A percentile compares a stretch with the other conserved stretches of the same genome.
These are phyloP conservation scores for Ceratocystis variospora DNA, from an alignment of 2,329 filamentous ascomycete genomes.

Conservation along the genomic window DNA sequence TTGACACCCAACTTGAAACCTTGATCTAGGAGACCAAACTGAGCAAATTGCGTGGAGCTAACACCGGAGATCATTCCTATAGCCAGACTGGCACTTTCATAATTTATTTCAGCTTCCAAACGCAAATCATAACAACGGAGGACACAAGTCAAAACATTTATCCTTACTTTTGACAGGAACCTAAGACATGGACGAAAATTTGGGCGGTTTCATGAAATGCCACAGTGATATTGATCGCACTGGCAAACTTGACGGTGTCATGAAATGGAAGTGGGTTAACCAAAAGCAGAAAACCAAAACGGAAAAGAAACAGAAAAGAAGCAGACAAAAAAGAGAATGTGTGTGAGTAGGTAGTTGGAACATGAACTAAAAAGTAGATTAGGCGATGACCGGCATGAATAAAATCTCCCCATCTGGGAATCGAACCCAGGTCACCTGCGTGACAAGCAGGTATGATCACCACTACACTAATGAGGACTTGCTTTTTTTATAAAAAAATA, in stretches of 20 bases:
- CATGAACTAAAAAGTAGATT: background rate
- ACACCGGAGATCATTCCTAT: background rate
- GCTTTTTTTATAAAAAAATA: too few species aligned
- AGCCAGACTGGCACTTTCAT: background rate
- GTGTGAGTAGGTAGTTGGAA: background rate
- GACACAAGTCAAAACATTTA: background rate
- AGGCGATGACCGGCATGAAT: rapidly evolving
- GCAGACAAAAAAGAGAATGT: too few species aligned
- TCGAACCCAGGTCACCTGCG: constrained; percentile 20
- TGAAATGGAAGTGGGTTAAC: too few species aligned
- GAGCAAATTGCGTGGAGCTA: background rate
- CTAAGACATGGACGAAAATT: constrained; percentile 1
- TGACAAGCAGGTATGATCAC: constrained; percentile 20
- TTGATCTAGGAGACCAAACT: background rate
- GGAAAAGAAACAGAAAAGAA: background rate
- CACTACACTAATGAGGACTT: constrained; percentile 19
- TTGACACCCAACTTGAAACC: background rate
- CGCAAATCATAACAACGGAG: background rate
- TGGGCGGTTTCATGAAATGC: background rate
- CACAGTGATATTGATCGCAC: background rate
- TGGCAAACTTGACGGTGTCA: background rate
- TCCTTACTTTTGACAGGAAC: background rate
- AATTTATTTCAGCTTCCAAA: background rate
- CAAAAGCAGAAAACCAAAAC: background rate
- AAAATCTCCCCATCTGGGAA: constrained; percentile 18